Evolutionary conservation across 1,284 basidiomycete species (phyloP), one percentile per base, ranked within the genome.

Genomic region (Tilletiaria anomala): DNA sequence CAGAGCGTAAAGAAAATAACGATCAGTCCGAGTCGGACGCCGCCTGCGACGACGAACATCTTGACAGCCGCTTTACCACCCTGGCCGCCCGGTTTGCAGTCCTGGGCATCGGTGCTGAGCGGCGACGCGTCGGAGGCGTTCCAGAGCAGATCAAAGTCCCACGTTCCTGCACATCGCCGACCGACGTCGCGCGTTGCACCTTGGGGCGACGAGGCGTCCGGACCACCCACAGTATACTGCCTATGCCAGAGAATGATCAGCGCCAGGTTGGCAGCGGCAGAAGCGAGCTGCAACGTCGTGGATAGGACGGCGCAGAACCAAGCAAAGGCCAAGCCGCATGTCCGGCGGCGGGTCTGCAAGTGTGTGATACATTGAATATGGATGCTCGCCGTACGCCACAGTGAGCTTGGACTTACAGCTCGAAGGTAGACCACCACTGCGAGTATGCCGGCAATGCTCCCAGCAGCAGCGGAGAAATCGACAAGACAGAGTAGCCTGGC

Each of bases 141-240:
- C 38, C 44, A 48, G 16, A 48, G 46, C 3, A 48, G 17, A 17
- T 48, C 46, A 16, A 48, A 35, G 21, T 48, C 46, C 46, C 46
- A 48, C 10, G n/a, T 34, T 18, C 46, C 46, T 10, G 6, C 12
- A 22, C 46, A 48, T 11, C 46, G 32, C 24, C 31, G 38, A 14
- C 19, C 36, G 17, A 47, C 46, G 24, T 48, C 44, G 15, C 46
- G 35, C 15, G 39, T 47, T 14, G 34, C 19, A 17, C 38, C 44
- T 14, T 46, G 35, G 10, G 42, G 41, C n/a, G 34, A 23, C 10
- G 32, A 14, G n/a, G 40, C 29, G 33, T 36, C 20, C 20, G 35
- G 23, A 21, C 37, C 22, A n/a, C n/a, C n/a, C n/a, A n/a, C n/a
- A n/a, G n/a, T n/a, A 24, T 47, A 47, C 14, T 38, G 20, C 17